Evolutionary conservation across 768 basidiomycete species (phyloP).

Genomic region (Chiua virens): DNA sequence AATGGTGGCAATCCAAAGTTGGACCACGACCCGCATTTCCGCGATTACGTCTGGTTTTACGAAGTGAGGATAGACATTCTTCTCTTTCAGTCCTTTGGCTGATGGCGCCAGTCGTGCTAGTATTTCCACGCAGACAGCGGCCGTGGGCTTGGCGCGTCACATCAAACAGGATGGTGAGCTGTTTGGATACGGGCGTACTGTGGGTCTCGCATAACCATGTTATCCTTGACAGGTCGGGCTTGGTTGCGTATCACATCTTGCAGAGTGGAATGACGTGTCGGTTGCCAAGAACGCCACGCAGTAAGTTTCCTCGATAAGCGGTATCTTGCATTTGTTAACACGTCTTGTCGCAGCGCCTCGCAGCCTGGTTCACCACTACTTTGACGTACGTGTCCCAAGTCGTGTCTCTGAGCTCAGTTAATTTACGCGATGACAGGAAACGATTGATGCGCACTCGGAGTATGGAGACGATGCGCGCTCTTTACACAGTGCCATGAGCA

Average conservation of each 20-base stretch:
- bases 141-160: slow-evolving; percentile 91
- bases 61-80: slow-evolving; percentile 51
- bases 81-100: background rate
- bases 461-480: slow-evolving; percentile 71
- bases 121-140: slow-evolving; percentile 96
- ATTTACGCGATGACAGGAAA: slow-evolving; percentile 50
- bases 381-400: slow-evolving; percentile 63
- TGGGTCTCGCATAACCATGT: background rate
- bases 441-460: slow-evolving; percentile 70
- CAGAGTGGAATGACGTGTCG: slow-evolving; percentile 89
- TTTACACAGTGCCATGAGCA: slow-evolving; percentile 58
- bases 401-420: background rate
- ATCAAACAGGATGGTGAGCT: slow-evolving; percentile 92
- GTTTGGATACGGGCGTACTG: no score
- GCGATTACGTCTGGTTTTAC: slow-evolving; percentile 96
- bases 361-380: slow-evolving; percentile 87
- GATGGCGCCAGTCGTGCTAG: slow-evolving; percentile 36
- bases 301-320: slow-evolving; percentile 44
- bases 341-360: slow-evolving; percentile 63
- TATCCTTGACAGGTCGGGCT: slow-evolving; percentile 61
- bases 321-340: slow-evolving; percentile 1
- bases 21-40: slow-evolving; percentile 92
- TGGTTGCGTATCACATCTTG: slow-evolving; percentile 88
- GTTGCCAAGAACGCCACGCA: slow-evolving; percentile 90
- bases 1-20: slow-evolving; percentile 89